Evolutionary conservation across 192 early-diverging fungal genomes (phyloP).

Genomic region (Gryganskiella cystojenkinii): DNA sequence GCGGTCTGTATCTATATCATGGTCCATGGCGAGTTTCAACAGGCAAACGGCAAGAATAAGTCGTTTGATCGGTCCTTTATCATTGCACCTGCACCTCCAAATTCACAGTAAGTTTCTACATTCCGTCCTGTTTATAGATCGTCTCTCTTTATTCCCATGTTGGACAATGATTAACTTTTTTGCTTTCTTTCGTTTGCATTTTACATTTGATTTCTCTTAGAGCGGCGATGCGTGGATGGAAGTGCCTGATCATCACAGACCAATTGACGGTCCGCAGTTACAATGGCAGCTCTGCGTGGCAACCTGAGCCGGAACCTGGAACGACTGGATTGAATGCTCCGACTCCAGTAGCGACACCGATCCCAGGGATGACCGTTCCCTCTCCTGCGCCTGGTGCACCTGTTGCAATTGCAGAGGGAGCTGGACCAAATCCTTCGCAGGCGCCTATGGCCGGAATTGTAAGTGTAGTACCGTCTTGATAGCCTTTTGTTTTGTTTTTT

Average conservation of each 20-base stretch:
- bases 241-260: conserved; percentile 42
- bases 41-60: conserved; percentile 12
- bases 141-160: too few species aligned
- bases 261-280: conserved; percentile 28
- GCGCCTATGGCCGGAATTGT: too few species aligned
- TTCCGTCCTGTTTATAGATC: too few species aligned
- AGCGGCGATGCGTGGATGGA: conserved; percentile 33
- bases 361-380: too few species aligned
- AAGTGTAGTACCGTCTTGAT: too few species aligned
- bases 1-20: conserved; percentile 46
- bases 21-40: conserved; percentile 39
- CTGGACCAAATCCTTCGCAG: too few species aligned
- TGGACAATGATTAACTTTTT: too few species aligned
- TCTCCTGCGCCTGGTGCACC: conserved; percentile 6
- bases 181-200: neutral
- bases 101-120: conserved; percentile 43
- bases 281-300: conserved; percentile 33
- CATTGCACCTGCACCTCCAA: conserved; percentile 53
- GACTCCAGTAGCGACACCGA: conserved; percentile 3
- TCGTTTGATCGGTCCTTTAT: conserved; percentile 63
- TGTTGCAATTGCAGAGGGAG: neutral
- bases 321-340: conserved; percentile 7
- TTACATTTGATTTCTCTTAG: neutral
- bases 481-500: neutral
- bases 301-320: conserved; percentile 20